These are phyloP conservation scores for Pyrus bretschneideri DNA, from an alignment of 306 rosid genomes.

Conservation along the genomic window DNA sequence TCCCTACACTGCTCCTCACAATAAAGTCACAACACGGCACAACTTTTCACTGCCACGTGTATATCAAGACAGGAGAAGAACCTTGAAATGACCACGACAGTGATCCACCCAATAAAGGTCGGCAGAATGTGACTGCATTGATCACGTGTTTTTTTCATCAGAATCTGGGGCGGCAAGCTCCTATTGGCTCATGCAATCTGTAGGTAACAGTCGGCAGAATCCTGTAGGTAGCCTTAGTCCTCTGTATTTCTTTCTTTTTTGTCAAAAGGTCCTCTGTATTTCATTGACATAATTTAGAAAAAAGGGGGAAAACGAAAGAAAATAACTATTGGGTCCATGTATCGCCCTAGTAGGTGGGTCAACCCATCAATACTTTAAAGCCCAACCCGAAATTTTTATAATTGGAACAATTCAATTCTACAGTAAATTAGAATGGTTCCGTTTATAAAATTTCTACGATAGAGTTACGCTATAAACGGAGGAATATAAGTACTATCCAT, in stretches of 20 bases:
- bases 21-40: slow-evolving; percentile 2
- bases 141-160: neutral
- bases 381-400: neutral
- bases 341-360: too few species aligned
- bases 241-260: neutral
- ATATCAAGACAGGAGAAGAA: neutral
- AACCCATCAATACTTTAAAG: neutral
- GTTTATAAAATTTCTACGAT: too few species aligned
- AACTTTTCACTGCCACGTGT: slow-evolving; percentile 6
- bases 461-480: too few species aligned
- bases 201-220: slow-evolving; percentile 11
- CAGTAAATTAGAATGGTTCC: too few species aligned
- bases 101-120: neutral
- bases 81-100: neutral
- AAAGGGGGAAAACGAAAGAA: neutral
- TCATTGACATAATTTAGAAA: neutral
- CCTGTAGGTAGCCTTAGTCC: neutral
- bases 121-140: neutral
- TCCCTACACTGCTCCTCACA: slow-evolving; percentile 8
- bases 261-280: neutral
- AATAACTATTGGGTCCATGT: neutral
- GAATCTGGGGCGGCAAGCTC: slow-evolving; percentile 13
- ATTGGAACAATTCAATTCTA: too few species aligned
- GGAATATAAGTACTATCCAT: too few species aligned
- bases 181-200: neutral